Percentiles rank a stretch among this genome's conserved stretches.
phyloP scores from a whole-genome alignment of 441 rosid species.

The Populus trichocarpa region DNA sequence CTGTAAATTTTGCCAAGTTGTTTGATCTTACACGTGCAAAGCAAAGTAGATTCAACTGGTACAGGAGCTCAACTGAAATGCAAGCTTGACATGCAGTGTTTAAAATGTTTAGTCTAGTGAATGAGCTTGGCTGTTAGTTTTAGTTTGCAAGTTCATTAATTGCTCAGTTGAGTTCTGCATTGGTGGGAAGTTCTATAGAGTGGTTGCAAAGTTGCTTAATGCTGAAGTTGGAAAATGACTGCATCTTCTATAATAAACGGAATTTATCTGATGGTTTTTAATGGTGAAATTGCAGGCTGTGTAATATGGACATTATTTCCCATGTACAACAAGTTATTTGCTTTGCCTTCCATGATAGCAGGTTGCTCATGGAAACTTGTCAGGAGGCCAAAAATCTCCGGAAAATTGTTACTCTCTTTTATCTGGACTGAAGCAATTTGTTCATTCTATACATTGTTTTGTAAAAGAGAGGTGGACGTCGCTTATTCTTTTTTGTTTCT shows the following conservation, averaged over 20 bases:
- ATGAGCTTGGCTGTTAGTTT: not conserved
- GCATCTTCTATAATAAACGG: not conserved
- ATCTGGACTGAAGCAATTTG: slow-evolving; percentile 58
- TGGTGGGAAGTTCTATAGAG: not conserved
- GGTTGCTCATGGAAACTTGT: slow-evolving; percentile 90
- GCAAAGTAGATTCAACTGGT: not conserved
- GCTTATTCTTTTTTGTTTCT: not conserved
- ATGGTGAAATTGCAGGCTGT: slow-evolving; percentile 58
- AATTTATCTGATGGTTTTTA: not conserved
- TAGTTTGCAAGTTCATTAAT: not conserved
- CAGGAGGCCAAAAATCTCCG: slow-evolving; percentile 92
- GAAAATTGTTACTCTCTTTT: slow-evolving; percentile 87
- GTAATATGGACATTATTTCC: slow-evolving; percentile 91
- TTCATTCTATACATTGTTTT: slow-evolving; percentile 19
- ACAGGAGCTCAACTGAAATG: not conserved
- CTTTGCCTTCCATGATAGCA: slow-evolving; percentile 96
- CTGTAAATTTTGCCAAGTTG: too few species aligned
- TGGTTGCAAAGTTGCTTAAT: not conserved
- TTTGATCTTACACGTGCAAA: not conserved
- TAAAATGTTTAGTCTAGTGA: not conserved
- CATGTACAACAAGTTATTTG: slow-evolving; percentile 96
- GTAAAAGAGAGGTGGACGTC: not conserved
- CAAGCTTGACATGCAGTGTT: not conserved
- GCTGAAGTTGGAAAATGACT: too few species aligned
- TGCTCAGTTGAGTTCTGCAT: not conserved